These are phyloP conservation scores for Hypoxylon rubiginosum DNA, from an alignment of 2,329 filamentous ascomycete genomes.

Conservation along the genomic window DNA sequence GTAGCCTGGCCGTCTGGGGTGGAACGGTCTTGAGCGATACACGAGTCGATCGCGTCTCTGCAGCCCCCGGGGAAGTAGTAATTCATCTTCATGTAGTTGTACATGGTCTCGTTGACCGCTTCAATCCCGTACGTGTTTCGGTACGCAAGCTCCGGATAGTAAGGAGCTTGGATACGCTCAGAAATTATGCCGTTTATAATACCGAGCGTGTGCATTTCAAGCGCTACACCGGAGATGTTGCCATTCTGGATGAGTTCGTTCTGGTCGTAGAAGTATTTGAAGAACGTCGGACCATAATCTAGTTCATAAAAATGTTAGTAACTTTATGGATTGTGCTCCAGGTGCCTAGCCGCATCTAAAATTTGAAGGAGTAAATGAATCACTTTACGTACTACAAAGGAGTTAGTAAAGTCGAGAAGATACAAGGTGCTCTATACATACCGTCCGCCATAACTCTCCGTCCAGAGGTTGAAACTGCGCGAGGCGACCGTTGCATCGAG, in stretches of 20 bases:
- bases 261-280: conserved; percentile 69
- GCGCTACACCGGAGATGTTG: conserved; percentile 59
- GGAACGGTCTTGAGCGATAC: conserved; percentile 60
- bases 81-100: conserved; percentile 68
- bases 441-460: conserved; percentile 65
- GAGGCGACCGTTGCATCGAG: conserved; percentile 63
- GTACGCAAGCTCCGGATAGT: conserved; percentile 57
- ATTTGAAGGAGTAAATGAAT: not conserved
- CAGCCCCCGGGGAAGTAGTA: conserved; percentile 63
- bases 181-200: conserved; percentile 70
- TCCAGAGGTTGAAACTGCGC: conserved; percentile 70
- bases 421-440: not conserved
- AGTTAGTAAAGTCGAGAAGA: not conserved
- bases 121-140: conserved; percentile 61
- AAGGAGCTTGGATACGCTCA: conserved; percentile 61
- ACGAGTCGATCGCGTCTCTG: conserved; percentile 64
- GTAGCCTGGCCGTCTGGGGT: conserved; percentile 56
- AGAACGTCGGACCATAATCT: conserved; percentile 59
- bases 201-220: conserved; percentile 67
- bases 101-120: conserved; percentile 69
- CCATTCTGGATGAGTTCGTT: conserved; percentile 68
- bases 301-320: not conserved
- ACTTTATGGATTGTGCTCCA: not conserved
- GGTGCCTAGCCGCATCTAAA: not conserved
- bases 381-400: not conserved